phyloP scores from a whole-genome alignment of 768 basidiomycete genomes.

The Psilocybe subaeruginosa region DNA sequence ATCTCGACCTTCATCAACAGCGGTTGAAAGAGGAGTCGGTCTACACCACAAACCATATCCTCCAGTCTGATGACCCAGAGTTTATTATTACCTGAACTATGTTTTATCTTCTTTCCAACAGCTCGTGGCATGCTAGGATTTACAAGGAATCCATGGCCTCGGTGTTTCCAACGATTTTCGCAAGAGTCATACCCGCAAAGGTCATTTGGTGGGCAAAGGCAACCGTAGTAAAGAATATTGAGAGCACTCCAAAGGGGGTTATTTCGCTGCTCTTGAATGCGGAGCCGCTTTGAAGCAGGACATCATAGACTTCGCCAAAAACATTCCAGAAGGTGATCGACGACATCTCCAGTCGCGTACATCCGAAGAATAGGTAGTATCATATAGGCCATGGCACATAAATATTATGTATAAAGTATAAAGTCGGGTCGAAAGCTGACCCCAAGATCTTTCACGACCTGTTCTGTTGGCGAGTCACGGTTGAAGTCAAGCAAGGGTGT shows the following conservation, averaged over 20 bases:
- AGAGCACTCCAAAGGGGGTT: constrained; percentile 44
- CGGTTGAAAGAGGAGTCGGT: constrained; percentile 34
- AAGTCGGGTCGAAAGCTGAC: no score
- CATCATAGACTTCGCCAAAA: constrained; percentile 29
- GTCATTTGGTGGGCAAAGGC: constrained; percentile 44
- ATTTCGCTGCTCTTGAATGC: constrained; percentile 47
- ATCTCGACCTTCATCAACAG: constrained; percentile 26
- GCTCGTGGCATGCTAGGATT: constrained; percentile 35
- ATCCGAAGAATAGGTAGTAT: no score
- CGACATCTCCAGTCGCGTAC: no score
- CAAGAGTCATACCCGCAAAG: constrained; percentile 18
- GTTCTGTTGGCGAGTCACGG: no score
- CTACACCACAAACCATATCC: constrained; percentile 48
- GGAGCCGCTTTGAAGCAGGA: constrained; percentile 42
- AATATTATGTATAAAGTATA: no score
- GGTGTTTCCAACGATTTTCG: constrained; percentile 17
- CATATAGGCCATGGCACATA: no score
- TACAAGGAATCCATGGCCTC: constrained; percentile 30
- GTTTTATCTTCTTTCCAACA: constrained; percentile 37
- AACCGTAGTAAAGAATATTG: constrained; percentile 39
- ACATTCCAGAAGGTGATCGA: constrained; percentile 7
- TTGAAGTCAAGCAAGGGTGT: no score
- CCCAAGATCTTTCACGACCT: no score
- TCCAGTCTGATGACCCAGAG: constrained; percentile 49
- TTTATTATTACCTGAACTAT: constrained; percentile 40